Evolutionary conservation across 2,329 filamentous ascomycete species (phyloP), one percentile per base, ranked within the genome.

Genomic region (Hansfordia pulvinata): DNA sequence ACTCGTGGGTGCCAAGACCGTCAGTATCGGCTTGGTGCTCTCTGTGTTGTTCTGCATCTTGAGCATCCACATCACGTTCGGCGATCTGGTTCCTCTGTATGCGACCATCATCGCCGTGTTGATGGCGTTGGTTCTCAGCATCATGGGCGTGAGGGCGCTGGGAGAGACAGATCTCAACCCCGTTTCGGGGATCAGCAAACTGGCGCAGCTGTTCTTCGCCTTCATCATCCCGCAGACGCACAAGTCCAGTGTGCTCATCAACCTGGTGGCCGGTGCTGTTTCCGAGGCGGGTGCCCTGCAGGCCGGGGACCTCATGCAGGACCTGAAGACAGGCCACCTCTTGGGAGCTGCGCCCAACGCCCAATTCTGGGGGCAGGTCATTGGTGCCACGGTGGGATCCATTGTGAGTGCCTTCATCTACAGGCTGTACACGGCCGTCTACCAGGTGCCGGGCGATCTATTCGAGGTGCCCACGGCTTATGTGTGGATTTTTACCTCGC

Each of bases 401-500:
- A 64, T 96, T 8, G 67, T 93, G 5, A 88, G 80, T 32, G 85
- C 88, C 0, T 68, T 79, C 3, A 78, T 96, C 3, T 98, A 98
- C 50, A 76, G 76, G 31, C 60, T 96, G 10, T 98, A 98, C 45
- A 88, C 85, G 3, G 44, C 54, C 18, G 86, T 94, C 2, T 98
- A 98, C 44, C 62, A 75, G 20, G 79, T 98, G 5, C 90, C 90
- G 0, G 83, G 86, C 0, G 76, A 83, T 8, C 60, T 94, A 28
- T 96, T 98, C 49, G 80, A 93, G 45, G 85, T 93, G 2, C 90
- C 90, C 0, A 96, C 90, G 0, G 88, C 76, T 1, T 94, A 88
- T 47, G 86, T 98, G 5, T 98, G 90, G 90, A 81, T 98, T 28
- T 94, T 94, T 50, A 98, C 90, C 0, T 88, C 90, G 2, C 67